These are phyloP conservation scores for Cylindrotheca fusiformis DNA, from an alignment of 108 stramenopile species.

Conservation along the genomic window DNA sequence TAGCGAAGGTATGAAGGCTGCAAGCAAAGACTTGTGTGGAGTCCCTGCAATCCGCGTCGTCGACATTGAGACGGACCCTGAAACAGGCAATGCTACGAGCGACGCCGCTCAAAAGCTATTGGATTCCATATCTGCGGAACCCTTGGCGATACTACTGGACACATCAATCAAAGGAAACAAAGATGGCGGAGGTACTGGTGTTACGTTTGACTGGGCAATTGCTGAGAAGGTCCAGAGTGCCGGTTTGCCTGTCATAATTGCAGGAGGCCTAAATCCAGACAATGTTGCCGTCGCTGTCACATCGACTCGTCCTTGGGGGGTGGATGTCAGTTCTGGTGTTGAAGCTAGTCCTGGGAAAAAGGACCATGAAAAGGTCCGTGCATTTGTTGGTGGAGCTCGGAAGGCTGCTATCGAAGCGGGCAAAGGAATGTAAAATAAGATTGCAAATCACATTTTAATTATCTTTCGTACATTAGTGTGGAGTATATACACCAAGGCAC, in stretches of 20 bases:
- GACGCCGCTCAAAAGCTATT: conserved; percentile 63
- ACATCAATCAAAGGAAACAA: conserved; percentile 86
- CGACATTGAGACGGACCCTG: conserved; percentile 77
- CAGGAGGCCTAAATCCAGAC: conserved; percentile 90
- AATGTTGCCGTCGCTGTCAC: conserved; percentile 81
- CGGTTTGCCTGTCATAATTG: conserved; percentile 95
- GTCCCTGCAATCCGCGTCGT: conserved; percentile 93
- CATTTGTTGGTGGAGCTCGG: conserved; percentile 76
- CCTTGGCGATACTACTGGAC: conserved; percentile 88
- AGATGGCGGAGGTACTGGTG: conserved; percentile 91
- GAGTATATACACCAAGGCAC: not conserved
- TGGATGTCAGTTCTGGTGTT: conserved; percentile 95
- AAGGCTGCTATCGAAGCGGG: conserved; percentile 71
- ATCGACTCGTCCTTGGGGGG: conserved; percentile 81
- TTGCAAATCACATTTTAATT: not conserved
- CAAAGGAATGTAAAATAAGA: conserved; percentile 88
- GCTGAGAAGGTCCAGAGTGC: conserved; percentile 77
- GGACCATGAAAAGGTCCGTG: conserved; percentile 75
- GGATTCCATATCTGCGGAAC: conserved; percentile 60
- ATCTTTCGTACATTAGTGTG: not conserved
- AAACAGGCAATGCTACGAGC: conserved; percentile 41
- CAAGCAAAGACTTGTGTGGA: conserved; percentile 51
- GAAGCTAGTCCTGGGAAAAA: conserved; percentile 87
- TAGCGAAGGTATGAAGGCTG: conserved; percentile 84
- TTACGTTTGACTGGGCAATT: conserved; percentile 92